These are phyloP conservation scores for Cercospora janseana DNA, from an alignment of 2,329 filamentous ascomycete genomes.

Conservation along the genomic window DNA sequence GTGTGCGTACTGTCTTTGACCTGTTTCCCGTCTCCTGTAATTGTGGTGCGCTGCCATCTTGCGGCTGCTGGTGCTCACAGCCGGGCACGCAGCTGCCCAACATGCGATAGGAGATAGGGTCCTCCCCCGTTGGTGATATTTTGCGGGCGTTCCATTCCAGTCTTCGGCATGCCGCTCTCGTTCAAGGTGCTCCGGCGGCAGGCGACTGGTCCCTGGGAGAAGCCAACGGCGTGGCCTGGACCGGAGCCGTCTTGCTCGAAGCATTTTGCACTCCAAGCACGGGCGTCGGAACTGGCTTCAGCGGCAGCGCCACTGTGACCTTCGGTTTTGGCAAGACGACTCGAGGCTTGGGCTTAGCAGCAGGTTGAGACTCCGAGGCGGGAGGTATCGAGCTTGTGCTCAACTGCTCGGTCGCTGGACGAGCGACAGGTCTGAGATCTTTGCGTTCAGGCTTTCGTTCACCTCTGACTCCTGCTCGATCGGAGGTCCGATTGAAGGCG, in stretches of 20 bases:
- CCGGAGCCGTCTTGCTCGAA: constrained; percentile 16
- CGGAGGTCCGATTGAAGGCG: constrained; percentile 4
- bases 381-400: background rate
- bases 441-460: background rate
- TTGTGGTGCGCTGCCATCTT: too few species aligned
- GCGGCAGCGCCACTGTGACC: constrained; percentile 10
- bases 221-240: constrained; percentile 10
- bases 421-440: background rate
- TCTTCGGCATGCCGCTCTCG: background rate
- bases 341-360: constrained; percentile 5
- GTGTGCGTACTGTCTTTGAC: too few species aligned
- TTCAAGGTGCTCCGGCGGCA: background rate
- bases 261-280: constrained; percentile 24
- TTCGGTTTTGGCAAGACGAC: constrained; percentile 11
- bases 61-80: too few species aligned
- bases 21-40: too few species aligned
- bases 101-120: too few species aligned
- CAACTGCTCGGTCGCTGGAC: background rate
- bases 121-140: too few species aligned
- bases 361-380: background rate
- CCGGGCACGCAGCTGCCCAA: too few species aligned
- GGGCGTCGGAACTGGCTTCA: constrained; percentile 22
- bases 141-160: too few species aligned
- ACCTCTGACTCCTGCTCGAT: background rate
- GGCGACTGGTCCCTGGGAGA: constrained; percentile 10